Conservation (phyloP, 345 rosid genomes). For the Eucalyptus urophylla region DNA sequence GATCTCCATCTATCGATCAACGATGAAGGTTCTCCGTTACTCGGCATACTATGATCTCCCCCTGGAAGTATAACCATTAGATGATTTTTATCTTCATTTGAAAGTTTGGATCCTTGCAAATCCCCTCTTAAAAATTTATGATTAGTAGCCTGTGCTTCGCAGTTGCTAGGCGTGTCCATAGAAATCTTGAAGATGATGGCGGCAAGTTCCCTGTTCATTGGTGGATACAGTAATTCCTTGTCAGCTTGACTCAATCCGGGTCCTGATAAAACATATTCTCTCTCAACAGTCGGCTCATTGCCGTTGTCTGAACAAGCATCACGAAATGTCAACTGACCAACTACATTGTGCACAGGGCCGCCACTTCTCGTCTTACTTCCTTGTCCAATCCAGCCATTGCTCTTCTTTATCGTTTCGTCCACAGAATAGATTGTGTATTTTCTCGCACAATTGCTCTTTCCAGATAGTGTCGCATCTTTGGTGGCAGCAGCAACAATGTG, state of each 20-base stretch:
- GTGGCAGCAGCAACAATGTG: constrained; percentile 59
- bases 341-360: constrained; percentile 30
- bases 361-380: constrained; percentile 43
- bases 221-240: constrained; percentile 5
- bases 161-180: neutral
- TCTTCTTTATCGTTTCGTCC: constrained; percentile 53
- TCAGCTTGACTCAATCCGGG: constrained; percentile 24
- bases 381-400: constrained; percentile 51
- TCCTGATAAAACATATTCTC: constrained; percentile 53
- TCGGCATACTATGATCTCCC: constrained; percentile 67
- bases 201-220: constrained; percentile 45
- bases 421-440: constrained; percentile 48
- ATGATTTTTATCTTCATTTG: neutral
- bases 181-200: constrained; percentile 36
- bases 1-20: constrained; percentile 64
- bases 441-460: constrained; percentile 22
- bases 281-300: constrained; percentile 8
- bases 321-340: constrained; percentile 51
- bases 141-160: neutral
- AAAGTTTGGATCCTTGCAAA: neutral
- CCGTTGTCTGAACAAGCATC: constrained; percentile 8
- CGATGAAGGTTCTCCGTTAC: constrained; percentile 47
- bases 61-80: constrained; percentile 60
- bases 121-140: neutral
- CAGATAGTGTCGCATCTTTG: constrained; percentile 21